phyloP scores from a whole-genome alignment of 2,329 filamentous ascomycete genomes.

The Elsinoe perseae region DNA sequence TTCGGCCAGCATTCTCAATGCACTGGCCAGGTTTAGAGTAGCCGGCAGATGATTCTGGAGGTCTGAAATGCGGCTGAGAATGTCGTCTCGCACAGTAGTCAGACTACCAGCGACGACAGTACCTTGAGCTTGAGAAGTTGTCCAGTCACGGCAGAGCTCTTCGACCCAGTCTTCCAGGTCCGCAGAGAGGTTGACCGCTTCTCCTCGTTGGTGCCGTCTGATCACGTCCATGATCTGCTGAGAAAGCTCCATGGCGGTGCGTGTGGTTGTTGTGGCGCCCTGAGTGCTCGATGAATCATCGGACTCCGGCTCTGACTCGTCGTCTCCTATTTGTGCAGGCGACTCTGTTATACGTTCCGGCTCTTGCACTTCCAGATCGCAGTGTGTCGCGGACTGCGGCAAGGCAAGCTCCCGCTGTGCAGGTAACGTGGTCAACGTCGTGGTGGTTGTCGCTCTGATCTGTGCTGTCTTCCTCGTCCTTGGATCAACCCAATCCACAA shows the following conservation, averaged over 20 bases:
- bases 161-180: slow-evolving; percentile 4
- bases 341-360: slow-evolving; percentile 4
- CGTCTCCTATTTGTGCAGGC: background rate
- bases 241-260: slow-evolving; percentile 8
- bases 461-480: slow-evolving; percentile 27
- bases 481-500: slow-evolving; percentile 54
- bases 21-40: slow-evolving; percentile 9
- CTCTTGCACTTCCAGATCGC: slow-evolving; percentile 15
- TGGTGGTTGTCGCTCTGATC: slow-evolving; percentile 3
- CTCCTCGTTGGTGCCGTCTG: background rate
- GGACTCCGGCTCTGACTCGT: background rate
- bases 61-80: slow-evolving; percentile 8
- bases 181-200: background rate
- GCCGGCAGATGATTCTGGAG: slow-evolving; percentile 3
- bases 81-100: slow-evolving; percentile 9
- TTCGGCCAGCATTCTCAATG: slow-evolving; percentile 4
- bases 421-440: background rate
- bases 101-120: background rate
- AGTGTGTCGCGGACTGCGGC: slow-evolving; percentile 3
- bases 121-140: background rate
- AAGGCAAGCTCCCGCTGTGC: background rate
- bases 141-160: slow-evolving; percentile 9
- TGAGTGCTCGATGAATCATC: slow-evolving; percentile 2
- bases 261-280: background rate
- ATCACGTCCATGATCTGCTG: slow-evolving; percentile 12